Evolutionary conservation across 2,329 filamentous ascomycete species (phyloP).

Genomic region (Fusarium xyrophilum): DNA sequence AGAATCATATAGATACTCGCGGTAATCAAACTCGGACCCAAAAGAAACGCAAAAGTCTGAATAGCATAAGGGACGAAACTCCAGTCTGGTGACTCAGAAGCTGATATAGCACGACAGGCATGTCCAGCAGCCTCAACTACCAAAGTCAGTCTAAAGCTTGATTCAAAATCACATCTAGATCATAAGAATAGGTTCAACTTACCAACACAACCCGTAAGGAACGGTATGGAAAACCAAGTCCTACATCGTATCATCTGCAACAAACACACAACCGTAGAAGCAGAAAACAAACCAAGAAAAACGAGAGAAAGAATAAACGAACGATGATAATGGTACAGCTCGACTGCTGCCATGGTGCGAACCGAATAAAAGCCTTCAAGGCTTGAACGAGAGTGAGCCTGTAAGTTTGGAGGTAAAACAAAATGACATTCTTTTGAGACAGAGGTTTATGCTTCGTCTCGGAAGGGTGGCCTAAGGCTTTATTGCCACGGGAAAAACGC

Average conservation of each 20-base stretch:
- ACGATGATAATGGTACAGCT: slow-evolving; percentile 56
- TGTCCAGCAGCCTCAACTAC: slow-evolving; percentile 47
- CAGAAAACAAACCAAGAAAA: slow-evolving; percentile 49
- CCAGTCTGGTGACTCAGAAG: slow-evolving; percentile 47
- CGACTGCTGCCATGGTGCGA: slow-evolving; percentile 4
- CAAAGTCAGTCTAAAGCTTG: fast-evolving
- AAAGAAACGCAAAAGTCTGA: slow-evolving; percentile 45
- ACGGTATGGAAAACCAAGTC: slow-evolving; percentile 60
- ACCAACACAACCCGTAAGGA: slow-evolving; percentile 58
- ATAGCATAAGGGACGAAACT: slow-evolving; percentile 45
- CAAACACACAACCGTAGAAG: slow-evolving; percentile 47
- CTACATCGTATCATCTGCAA: slow-evolving; percentile 50
- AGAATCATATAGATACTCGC: slow-evolving; percentile 55
- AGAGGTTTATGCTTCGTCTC: slow-evolving; percentile 11
- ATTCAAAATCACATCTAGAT: not conserved
- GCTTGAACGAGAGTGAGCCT: not conserved
- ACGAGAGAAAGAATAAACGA: slow-evolving; percentile 50
- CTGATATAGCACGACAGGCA: slow-evolving; percentile 54
- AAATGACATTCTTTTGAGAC: slow-evolving; percentile 14
- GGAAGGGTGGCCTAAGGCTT: not conserved
- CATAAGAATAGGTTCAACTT: slow-evolving; percentile 13
- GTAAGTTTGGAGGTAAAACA: not conserved
- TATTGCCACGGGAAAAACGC: not conserved
- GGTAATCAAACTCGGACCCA: slow-evolving; percentile 51
- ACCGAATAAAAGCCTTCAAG: not conserved